phyloP scores from a whole-genome alignment of 2,329 filamentous ascomycete species.

The Aspergillus sp. region DNA sequence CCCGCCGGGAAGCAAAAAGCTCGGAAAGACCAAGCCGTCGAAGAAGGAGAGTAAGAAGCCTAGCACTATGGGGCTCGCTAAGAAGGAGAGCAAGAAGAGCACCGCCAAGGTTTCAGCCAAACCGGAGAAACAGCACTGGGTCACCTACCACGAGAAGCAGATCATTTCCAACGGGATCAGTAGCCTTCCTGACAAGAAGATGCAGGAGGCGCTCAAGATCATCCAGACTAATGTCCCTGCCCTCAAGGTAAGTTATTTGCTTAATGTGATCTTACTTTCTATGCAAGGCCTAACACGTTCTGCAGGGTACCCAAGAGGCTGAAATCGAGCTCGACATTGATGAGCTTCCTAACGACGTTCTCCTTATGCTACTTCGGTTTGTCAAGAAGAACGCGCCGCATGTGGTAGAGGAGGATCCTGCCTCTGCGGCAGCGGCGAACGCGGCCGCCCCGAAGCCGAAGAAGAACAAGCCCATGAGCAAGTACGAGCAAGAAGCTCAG shows the following conservation, averaged over 20 bases:
- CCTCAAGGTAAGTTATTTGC: conserved; percentile 57
- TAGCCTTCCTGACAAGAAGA: conserved; percentile 74
- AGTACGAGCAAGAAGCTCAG: conserved; percentile 53
- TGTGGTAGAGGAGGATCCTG: conserved; percentile 44
- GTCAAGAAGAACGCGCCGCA: conserved; percentile 51
- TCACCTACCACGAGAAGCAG: conserved; percentile 81
- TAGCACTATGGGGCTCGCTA: conserved; percentile 26
- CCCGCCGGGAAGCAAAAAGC: conserved; percentile 55
- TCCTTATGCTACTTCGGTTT: conserved; percentile 49
- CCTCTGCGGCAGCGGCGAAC: conserved; percentile 33
- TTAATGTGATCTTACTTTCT: neutral
- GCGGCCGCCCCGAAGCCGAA: conserved; percentile 47
- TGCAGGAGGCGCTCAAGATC: conserved; percentile 79
- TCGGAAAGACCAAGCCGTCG: conserved; percentile 30
- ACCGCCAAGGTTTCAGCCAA: conserved; percentile 40
- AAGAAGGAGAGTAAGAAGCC: conserved; percentile 43
- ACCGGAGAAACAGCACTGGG: conserved; percentile 62
- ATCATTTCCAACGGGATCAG: conserved; percentile 85
- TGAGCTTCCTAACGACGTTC: conserved; percentile 50
- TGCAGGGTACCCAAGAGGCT: conserved; percentile 46
- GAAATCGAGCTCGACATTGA: conserved; percentile 54
- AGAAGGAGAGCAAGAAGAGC: conserved; percentile 57
- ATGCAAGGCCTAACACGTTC: conserved; percentile 15
- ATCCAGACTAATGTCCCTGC: conserved; percentile 82
- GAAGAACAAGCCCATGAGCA: conserved; percentile 57